Evolutionary conservation across 176 grass and related monocot species (phyloP).

Genomic region (Chloris gayana): DNA sequence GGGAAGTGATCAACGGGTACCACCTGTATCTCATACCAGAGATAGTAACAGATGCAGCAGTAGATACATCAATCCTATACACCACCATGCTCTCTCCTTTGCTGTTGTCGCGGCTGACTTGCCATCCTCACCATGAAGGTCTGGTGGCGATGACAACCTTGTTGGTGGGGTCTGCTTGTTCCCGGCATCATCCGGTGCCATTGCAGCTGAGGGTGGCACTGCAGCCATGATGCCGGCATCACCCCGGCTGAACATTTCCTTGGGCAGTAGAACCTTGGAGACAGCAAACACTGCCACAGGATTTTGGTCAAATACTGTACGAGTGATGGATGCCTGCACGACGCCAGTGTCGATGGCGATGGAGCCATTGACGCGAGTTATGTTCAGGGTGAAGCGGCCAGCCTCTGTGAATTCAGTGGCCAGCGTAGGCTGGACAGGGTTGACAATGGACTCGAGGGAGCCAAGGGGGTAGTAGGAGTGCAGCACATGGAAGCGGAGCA

Average conservation of each 20-base stretch:
- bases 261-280: slow-evolving; percentile 83
- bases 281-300: slow-evolving; percentile 92
- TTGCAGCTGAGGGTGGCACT: slow-evolving; percentile 1
- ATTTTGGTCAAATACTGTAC: slow-evolving; percentile 95
- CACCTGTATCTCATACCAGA: slow-evolving; percentile 72
- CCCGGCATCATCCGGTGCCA: not conserved
- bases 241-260: slow-evolving; percentile 66
- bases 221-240: not conserved
- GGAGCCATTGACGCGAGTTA: slow-evolving; percentile 92
- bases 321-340: slow-evolving; percentile 91
- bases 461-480: slow-evolving; percentile 98
- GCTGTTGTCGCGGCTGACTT: slow-evolving; percentile 30
- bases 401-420: slow-evolving; percentile 82
- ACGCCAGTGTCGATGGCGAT: slow-evolving; percentile 92
- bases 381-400: slow-evolving; percentile 88
- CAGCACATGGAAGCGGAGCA: slow-evolving; percentile 96
- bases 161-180: slow-evolving; percentile 46
- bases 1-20: slow-evolving; percentile 41
- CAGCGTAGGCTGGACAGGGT: slow-evolving; percentile 96
- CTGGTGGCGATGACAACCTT: slow-evolving; percentile 64
- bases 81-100: slow-evolving; percentile 31
- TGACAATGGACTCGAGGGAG: slow-evolving; percentile 94
- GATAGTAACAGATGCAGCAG: slow-evolving; percentile 51
- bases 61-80: slow-evolving; percentile 60
- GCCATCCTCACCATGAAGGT: slow-evolving; percentile 24